A percentile compares a stretch with the other conserved stretches of the same genome.
phyloP scores from a whole-genome alignment of 139 green algal genomes.

The Haematococcus lacustris region DNA sequence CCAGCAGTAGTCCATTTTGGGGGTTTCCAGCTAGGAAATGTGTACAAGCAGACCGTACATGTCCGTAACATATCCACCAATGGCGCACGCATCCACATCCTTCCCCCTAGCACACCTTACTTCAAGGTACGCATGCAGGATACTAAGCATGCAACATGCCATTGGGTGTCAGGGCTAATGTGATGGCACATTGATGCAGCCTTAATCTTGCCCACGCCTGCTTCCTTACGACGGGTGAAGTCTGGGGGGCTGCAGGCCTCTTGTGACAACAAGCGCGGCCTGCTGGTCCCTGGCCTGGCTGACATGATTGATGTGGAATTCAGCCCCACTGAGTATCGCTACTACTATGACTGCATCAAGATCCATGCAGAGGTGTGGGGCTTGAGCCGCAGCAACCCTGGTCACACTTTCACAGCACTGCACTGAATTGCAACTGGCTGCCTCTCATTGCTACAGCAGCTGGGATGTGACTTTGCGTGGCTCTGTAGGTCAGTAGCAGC shows the following conservation, averaged over 20 bases:
- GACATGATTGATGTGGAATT: slow-evolving; percentile 52
- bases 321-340: slow-evolving; percentile 36
- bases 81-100: slow-evolving; percentile 26
- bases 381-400: neutral
- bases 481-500: no score
- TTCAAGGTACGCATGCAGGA: slow-evolving; percentile 26
- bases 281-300: slow-evolving; percentile 42
- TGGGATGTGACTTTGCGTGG: no score
- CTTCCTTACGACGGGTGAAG: no score
- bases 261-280: slow-evolving; percentile 41
- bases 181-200: no score
- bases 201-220: no score
- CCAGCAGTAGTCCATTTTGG: slow-evolving; percentile 14
- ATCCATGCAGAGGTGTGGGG: slow-evolving; percentile 44
- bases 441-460: no score
- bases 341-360: slow-evolving; percentile 56
- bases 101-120: slow-evolving; percentile 29
- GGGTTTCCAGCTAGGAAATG: slow-evolving; percentile 29
- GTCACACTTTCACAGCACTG: neutral
- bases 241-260: slow-evolving; percentile 33
- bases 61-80: slow-evolving; percentile 18
- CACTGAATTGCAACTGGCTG: no score
- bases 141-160: no score
- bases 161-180: no score
- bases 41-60: slow-evolving; percentile 21